Evolutionary conservation across 2,329 filamentous ascomycete genomes (phyloP).

Genomic region (Harringtonia lauricola): DNA sequence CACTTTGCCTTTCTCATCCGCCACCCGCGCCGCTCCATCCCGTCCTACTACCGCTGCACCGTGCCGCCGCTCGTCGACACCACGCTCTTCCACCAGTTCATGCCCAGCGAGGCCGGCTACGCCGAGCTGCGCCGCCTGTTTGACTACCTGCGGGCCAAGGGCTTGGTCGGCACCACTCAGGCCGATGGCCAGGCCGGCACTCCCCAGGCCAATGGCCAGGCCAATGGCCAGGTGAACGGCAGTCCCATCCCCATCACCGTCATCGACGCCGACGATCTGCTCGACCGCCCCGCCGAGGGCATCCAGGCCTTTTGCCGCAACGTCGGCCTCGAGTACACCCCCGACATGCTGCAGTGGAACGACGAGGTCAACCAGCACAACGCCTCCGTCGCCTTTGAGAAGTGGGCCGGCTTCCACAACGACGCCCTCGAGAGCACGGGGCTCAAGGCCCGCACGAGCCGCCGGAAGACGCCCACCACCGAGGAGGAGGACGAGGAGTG

Average conservation of each 20-base stretch:
- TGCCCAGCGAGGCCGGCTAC: conserved; percentile 83
- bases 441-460: conserved; percentile 57
- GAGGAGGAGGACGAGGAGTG: conserved; percentile 63
- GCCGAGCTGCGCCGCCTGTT: conserved; percentile 77
- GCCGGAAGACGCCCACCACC: conserved; percentile 49
- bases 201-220: conserved; percentile 20
- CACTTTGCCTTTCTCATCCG: conserved; percentile 97
- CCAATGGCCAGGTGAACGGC: conserved; percentile 12
- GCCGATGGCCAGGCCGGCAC: conserved; percentile 32
- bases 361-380: conserved; percentile 57
- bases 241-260: conserved; percentile 44
- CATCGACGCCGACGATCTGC: conserved; percentile 85
- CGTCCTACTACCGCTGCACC: conserved; percentile 90
- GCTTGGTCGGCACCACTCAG: conserved; percentile 45
- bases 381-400: conserved; percentile 73
- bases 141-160: conserved; percentile 63
- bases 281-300: conserved; percentile 69
- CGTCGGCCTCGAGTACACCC: conserved; percentile 65
- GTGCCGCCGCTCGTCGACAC: conserved; percentile 72
- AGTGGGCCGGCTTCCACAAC: conserved; percentile 96
- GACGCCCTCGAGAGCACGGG: conserved; percentile 79
- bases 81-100: conserved; percentile 80
- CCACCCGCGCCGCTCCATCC: conserved; percentile 82
- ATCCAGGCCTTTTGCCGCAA: conserved; percentile 72
- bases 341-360: conserved; percentile 77